Conservation (phyloP, 2,329 filamentous ascomycete species). For the Juglanconis oblonga region DNA sequence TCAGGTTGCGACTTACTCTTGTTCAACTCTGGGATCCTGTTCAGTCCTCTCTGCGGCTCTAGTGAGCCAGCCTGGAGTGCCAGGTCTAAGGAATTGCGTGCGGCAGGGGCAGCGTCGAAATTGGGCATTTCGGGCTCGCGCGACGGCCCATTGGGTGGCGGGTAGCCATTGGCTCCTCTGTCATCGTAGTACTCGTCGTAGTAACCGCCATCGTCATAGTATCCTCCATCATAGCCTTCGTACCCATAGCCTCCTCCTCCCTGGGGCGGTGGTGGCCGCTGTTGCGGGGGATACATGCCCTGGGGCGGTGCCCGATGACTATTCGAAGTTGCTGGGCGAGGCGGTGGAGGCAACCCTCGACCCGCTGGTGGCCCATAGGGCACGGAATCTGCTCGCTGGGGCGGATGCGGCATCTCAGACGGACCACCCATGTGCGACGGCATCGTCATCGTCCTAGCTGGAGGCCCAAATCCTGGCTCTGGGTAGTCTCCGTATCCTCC, state of each 20-base stretch:
- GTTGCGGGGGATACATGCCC: constrained; percentile 46
- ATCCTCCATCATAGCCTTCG: constrained; percentile 30
- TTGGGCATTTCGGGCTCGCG: constrained; percentile 35
- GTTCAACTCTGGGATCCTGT: constrained; percentile 51
- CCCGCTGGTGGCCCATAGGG: constrained; percentile 45
- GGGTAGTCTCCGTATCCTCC: constrained; percentile 35
- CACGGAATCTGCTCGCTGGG: constrained; percentile 40
- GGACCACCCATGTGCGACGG: constrained; percentile 43
- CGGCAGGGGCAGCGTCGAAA: constrained; percentile 40
- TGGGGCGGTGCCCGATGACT: constrained; percentile 52
- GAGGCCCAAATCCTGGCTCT: constrained; percentile 46
- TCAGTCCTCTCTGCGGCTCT: constrained; percentile 48
- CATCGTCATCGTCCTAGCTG: constrained; percentile 61
- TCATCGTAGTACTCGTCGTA: constrained; percentile 56
- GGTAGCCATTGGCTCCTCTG: constrained; percentile 27
- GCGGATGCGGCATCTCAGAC: constrained; percentile 31
- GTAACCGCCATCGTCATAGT: constrained; percentile 35
- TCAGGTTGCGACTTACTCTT: constrained; percentile 67
- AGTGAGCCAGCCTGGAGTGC: constrained; percentile 37
- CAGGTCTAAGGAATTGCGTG: constrained; percentile 45
- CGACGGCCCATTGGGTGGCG: constrained; percentile 24
- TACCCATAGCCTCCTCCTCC: constrained; percentile 20
- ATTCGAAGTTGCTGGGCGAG: constrained; percentile 54
- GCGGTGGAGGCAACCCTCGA: constrained; percentile 41
- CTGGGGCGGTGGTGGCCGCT: constrained; percentile 35